Conservation (phyloP, 1,139 yeast genomes). For the Yamadazyma spencermartinsiae region DNA sequence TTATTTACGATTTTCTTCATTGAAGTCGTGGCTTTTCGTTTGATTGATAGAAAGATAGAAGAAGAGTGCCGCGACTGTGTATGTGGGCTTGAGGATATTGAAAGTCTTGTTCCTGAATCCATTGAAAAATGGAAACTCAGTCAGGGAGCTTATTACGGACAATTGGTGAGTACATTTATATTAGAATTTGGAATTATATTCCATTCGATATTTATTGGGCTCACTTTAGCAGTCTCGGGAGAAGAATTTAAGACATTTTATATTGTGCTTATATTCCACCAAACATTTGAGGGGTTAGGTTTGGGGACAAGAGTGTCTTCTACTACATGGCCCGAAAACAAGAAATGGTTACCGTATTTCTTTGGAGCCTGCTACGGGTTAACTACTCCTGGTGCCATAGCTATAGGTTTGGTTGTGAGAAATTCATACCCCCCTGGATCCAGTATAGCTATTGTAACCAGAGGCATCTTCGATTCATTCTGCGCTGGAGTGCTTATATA, state of each 20-base stretch:
- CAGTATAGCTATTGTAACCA: slow-evolving; percentile 32
- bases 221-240: slow-evolving; percentile 40
- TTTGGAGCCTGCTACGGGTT: slow-evolving; percentile 32
- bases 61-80: slow-evolving; percentile 4
- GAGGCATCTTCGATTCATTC: slow-evolving; percentile 37
- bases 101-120: slow-evolving; percentile 4
- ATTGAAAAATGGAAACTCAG: neutral
- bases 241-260: slow-evolving; percentile 35
- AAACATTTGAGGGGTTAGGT: slow-evolving; percentile 43
- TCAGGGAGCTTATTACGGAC: slow-evolving; percentile 15
- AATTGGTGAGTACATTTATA: slow-evolving; percentile 27
- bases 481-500: slow-evolving; percentile 44
- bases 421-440: slow-evolving; percentile 35
- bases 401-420: slow-evolving; percentile 39
- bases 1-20: slow-evolving; percentile 31
- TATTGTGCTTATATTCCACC: slow-evolving; percentile 40
- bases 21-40: slow-evolving; percentile 27
- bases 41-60: neutral
- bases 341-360: slow-evolving; percentile 34
- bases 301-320: slow-evolving; percentile 41
- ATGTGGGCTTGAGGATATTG: slow-evolving; percentile 21
- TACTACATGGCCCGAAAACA: slow-evolving; percentile 34
- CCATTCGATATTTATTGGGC: slow-evolving; percentile 44
- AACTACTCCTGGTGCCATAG: slow-evolving; percentile 39
- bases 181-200: slow-evolving; percentile 42